Evolutionary conservation across 306 rosid species (phyloP).

Genomic region (Senna tora): DNA sequence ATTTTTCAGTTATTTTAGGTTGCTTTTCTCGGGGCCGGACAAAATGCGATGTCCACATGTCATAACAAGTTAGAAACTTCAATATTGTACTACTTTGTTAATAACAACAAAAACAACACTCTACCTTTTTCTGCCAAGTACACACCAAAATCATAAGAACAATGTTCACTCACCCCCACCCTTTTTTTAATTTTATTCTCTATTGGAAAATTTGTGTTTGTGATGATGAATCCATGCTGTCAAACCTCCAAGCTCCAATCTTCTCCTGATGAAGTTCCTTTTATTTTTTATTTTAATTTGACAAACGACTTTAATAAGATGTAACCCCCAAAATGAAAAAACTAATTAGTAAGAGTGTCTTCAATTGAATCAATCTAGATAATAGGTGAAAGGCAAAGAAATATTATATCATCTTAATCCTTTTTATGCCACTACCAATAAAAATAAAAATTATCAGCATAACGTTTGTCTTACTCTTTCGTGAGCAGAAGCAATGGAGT

Average conservation of each 20-base stretch:
- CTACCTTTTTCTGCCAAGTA: background rate
- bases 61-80: background rate
- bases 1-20: no score
- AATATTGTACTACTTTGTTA: background rate
- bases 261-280: background rate
- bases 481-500: slow-evolving; percentile 65
- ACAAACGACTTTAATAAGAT: no score
- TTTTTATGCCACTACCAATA: background rate
- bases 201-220: background rate
- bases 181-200: background rate
- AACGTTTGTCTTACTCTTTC: slow-evolving; percentile 51
- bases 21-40: no score
- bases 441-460: background rate
- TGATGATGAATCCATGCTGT: background rate
- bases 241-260: background rate
- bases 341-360: background rate
- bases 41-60: no score
- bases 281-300: no score
- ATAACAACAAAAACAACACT: background rate
- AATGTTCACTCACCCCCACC: background rate
- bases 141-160: background rate
- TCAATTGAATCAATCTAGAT: background rate
- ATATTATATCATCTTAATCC: background rate
- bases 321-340: no score
- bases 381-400: background rate